Evolutionary conservation across 306 rosid species (phyloP).

Genomic region (Crataegus laevigata): DNA sequence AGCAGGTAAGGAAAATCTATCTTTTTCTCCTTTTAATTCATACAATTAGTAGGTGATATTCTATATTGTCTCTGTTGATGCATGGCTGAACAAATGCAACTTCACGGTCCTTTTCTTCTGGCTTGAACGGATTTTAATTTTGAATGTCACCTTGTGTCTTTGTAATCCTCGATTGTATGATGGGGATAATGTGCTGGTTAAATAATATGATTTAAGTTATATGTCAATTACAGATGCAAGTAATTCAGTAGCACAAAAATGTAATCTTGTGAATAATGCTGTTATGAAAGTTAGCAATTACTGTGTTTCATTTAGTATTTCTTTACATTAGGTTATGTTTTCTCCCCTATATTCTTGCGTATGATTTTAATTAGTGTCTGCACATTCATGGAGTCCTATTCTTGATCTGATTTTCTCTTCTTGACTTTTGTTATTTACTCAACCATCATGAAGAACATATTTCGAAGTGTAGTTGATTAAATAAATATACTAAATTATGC

Average conservation of each 20-base stretch:
- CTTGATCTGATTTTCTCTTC: neutral
- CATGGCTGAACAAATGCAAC: neutral
- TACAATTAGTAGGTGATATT: neutral
- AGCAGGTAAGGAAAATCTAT: conserved; percentile 53
- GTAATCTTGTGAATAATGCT: neutral
- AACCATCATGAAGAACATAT: neutral
- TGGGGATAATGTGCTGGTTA: neutral
- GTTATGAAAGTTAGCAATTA: neutral
- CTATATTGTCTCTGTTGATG: neutral
- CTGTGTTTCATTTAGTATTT: neutral
- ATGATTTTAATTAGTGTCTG: neutral
- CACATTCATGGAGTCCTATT: neutral
- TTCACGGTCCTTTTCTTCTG: neutral
- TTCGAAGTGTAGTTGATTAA: neutral
- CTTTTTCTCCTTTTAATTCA: neutral
- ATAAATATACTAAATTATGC: neutral
- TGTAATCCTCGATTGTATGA: neutral
- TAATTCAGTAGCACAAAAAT: neutral
- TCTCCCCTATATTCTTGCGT: neutral
- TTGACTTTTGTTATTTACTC: neutral
- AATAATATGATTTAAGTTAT: neutral
- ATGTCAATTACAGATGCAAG: neutral
- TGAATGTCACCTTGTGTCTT: neutral
- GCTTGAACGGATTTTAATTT: neutral
- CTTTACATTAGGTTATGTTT: neutral